phyloP scores from a whole-genome alignment of 257 asterid species.

The Nicotiana attenuata region DNA sequence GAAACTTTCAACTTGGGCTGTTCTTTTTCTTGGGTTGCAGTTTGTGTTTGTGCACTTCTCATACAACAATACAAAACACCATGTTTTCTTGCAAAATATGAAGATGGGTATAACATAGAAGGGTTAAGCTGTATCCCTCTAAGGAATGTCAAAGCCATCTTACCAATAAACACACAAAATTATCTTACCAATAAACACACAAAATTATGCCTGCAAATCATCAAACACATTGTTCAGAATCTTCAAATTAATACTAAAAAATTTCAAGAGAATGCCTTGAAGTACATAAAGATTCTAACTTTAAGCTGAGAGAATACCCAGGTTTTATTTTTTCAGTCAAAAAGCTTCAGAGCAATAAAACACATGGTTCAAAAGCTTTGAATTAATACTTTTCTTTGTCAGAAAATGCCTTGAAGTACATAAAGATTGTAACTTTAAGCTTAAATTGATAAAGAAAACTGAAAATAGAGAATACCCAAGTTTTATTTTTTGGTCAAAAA shows the following conservation, averaged over 20 bases:
- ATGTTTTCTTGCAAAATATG: conserved; percentile 44
- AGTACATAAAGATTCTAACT: no score
- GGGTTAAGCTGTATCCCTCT: conserved; percentile 58
- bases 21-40: conserved; percentile 55
- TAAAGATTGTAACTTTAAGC: no score
- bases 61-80: conserved; percentile 33
- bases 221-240: not conserved
- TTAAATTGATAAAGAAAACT: no score
- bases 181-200: not conserved
- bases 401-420: not conserved
- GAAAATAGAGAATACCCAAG: no score
- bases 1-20: conserved; percentile 40
- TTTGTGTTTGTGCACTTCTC: conserved; percentile 42
- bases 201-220: conserved; percentile 7
- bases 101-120: conserved; percentile 51
- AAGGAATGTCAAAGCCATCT: conserved; percentile 75
- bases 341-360: no score
- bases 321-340: no score
- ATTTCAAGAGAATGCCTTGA: not conserved
- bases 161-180: not conserved
- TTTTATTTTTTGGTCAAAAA: no score
- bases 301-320: no score
- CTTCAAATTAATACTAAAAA: not conserved
- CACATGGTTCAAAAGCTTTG: not conserved
- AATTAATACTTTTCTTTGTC: not conserved